Evolutionary conservation across 306 rosid species (phyloP), one percentile per base, ranked within the genome.

Genomic region (Boehmeria nivea): DNA sequence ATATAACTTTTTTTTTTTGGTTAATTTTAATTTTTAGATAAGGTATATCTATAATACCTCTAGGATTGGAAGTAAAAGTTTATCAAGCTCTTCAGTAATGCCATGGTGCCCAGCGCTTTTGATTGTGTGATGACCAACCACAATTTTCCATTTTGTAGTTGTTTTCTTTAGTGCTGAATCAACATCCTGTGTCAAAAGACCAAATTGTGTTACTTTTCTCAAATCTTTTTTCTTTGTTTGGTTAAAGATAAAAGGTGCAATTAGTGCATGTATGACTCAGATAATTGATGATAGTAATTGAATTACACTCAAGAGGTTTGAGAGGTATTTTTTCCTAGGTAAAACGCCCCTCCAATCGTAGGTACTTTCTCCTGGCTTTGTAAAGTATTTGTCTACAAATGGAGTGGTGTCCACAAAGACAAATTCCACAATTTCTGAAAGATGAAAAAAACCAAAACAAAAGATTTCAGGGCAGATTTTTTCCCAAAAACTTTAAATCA

Each of bases 341-440:
- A 68, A 57, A 31, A 90, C 65, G 4, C 87, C 91, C 14, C 46
- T 65, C 95, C 98, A 90, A 55, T 87, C 98, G 27, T 90, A 87
- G 8, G 63, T 68, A 3, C 71, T 38, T 0, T 74, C 72, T 38
- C 24, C 25, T 14, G 95, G 90, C 14, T 80, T 22, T 0, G 63
- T 61, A 26, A 90, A 87, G 51, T 90, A 84, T 5, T 63, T 17
- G 6, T 90, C 80, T 8, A 63, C 75, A 39, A 90, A 78, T 17
- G 98, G 95, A 60, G 79, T 78, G 19, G 95, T 90, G 72, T 90
- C 98, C 75, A 90, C 91, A 50, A 90, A 82, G 82, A 86, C 79
- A 49, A 90, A 65, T 0, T 89, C 94, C 39, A 68, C 88, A 67
- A 69, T 46, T 63, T 52, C 97, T 86, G 67, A 0, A 16, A 58